Base-by-base conservation (phyloP, 2,329 filamentous ascomycete species). In the Penicillium sp. region DNA sequence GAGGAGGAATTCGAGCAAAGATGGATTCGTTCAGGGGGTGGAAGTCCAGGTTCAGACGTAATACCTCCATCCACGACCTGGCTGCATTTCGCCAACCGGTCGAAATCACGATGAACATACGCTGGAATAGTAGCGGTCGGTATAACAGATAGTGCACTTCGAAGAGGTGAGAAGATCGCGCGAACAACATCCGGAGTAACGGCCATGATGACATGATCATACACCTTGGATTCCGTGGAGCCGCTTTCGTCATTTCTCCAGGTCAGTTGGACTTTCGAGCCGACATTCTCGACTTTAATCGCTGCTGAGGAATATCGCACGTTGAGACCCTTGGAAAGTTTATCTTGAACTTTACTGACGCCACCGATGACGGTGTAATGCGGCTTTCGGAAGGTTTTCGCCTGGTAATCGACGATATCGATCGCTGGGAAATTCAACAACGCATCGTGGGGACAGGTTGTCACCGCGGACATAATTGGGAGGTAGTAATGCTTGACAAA, bases 171-270 rank as follows among this genome's bases (percentile, higher is more conserved):
- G 57, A 82, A 86, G 13, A 86, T 74, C 6, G 68, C 68, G 5
- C 75, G 78, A 0, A 80, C 81, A 4, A 83, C 77, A 59, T 84
- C 78, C 0, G 84, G 84, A 0, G 83, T 79, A 1, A 86, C 81
- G 0, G 82, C 82, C 1, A 86, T 70, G 24, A 86, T 71, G 0
- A 84, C 81, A 2, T 74, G 74, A 52, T 85, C 82, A 52, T 84
- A 85, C 0, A 63, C 52, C 19, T 79, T 74, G 24, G 64, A 61
- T 14, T 54, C 54, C 11, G 73, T 62, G 2, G 63, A n/a, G 33
- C 29, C 21, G 4, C 35, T 33, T 14, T 29, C 33, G 4, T 53
- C 46, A 45, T 58, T 35, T 11, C 59, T 60, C 60, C 65, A 69
- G 16, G 53, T 61, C 16, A 70, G 58, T 45, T 59, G 55, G 14